Evolutionary conservation across 306 rosid species (phyloP), one percentile per base, ranked within the genome.

Genomic region (Carpinus viminea): DNA sequence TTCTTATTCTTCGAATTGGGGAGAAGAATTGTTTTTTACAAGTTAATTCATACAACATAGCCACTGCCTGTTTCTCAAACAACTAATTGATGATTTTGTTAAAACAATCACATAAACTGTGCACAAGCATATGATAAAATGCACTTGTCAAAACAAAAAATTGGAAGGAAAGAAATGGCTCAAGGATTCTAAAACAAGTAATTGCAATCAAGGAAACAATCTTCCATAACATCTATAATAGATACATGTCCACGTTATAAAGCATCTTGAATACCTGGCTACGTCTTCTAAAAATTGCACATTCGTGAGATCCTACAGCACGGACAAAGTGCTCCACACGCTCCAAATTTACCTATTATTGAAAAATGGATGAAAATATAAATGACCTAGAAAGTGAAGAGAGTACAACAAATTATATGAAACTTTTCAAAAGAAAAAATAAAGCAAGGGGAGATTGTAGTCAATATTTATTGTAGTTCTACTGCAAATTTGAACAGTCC

Each of bases 301-400:
- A 50, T 74, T 80, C 83, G 68, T 74, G 61, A 43, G 59, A 46
- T 80, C 70, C 83, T 53, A 80, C 26, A 7, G 52, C 71, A 34
- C 20, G 28, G 52, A 80, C 15, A 57, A 80, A 74, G 47, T 41
- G 62, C 61, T 80, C 50, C 79, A 80, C 59, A 24, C 55, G 60
- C 26, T 46, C 48, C 79, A 80, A 68, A 59, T 74, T 80, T 28
- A 80, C 79, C 83, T 80, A 56, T 55, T 15, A 48, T 55, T 43
- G 21, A 51, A 66, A 34, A 48, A 72, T 54, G 38, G 31, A 60
- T 66, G 26, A 66, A 41, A 36, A 18, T 31, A 64, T 66, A 8
- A 66, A 38, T 66, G 11, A 66, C 26, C 48, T 38, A 43, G 71
- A 66, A 18, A 36, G 51, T 66, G 24, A 5, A 66, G 51, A 66